A percentile compares a stretch with the other conserved stretches of the same genome.
Conservation (phyloP, 1,139 yeast genomes). For the Saccharomycopsis hybrid region DNA sequence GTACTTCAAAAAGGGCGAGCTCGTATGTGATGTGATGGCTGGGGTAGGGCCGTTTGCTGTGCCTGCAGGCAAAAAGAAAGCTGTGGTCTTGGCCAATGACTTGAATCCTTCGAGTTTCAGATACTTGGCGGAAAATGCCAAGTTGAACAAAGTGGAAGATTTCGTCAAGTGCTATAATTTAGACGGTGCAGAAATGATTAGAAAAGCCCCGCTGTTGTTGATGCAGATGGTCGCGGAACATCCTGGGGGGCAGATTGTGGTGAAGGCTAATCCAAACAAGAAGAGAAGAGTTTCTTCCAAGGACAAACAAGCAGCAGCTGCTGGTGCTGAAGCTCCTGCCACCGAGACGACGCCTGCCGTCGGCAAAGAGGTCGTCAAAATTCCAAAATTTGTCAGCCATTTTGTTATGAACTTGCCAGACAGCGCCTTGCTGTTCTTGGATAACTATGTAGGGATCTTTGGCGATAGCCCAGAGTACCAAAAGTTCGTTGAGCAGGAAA, state of each 20-base stretch:
- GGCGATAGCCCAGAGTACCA: constrained; percentile 29
- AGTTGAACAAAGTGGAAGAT: constrained; percentile 51
- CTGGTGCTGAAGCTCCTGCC: constrained; percentile 18
- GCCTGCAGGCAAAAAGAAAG: constrained; percentile 86
- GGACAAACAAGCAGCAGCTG: too few relatives aligned
- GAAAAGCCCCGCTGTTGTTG: constrained; percentile 49
- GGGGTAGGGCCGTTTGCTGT: constrained; percentile 99
- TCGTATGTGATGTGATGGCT: constrained; percentile 93
- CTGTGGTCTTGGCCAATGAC: constrained; percentile 84
- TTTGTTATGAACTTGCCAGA: constrained; percentile 97
- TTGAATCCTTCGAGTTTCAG: constrained; percentile 81
- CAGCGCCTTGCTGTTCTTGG: constrained; percentile 79
- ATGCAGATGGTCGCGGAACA: constrained; percentile 31
- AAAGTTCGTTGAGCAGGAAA: constrained; percentile 29
- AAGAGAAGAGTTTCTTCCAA: constrained; percentile 21
- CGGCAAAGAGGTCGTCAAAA: constrained; percentile 32
- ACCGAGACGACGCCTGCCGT: constrained; percentile 29
- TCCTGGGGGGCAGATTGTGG: constrained; percentile 25
- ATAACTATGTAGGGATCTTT: constrained; percentile 69
- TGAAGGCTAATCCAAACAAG: constrained; percentile 16
- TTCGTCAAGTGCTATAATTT: constrained; percentile 61
- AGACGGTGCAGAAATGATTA: constrained; percentile 82
- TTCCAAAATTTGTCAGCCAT: constrained; percentile 63
- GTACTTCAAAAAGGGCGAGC: constrained; percentile 59
- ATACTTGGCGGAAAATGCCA: constrained; percentile 60